Evolutionary conservation across 148 eudicot genomes (phyloP).

Genomic region (Rhododendron simsii): DNA sequence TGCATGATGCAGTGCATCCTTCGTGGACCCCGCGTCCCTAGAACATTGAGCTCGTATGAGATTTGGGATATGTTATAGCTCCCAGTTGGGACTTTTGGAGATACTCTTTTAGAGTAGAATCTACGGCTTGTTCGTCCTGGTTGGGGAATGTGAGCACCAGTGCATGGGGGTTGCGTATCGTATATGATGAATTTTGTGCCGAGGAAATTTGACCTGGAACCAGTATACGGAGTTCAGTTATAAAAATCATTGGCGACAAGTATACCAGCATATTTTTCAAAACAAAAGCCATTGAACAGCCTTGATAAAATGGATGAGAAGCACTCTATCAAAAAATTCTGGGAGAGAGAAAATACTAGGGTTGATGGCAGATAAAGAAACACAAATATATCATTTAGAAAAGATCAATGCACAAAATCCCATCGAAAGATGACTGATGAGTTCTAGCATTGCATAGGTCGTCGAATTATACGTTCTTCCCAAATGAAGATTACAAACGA

Average conservation of each 20-base stretch:
- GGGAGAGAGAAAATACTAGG: not conserved
- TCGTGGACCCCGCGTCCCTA: constrained; percentile 61
- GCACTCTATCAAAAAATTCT: not conserved
- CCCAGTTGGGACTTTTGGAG: constrained; percentile 54
- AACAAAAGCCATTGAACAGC: not conserved
- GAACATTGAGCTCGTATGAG: constrained; percentile 50
- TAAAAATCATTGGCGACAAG: not conserved
- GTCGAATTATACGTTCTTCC: not conserved
- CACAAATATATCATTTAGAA: not conserved
- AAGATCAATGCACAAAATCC: not conserved
- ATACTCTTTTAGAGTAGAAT: constrained; percentile 51
- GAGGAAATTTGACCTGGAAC: constrained; percentile 51
- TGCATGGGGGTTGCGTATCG: constrained; percentile 51
- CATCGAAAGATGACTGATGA: not conserved
- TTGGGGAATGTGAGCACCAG: constrained; percentile 28
- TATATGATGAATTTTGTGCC: constrained; percentile 57
- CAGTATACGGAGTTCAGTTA: not conserved
- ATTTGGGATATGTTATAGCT: constrained; percentile 51
- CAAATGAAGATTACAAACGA: not conserved
- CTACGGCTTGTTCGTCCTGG: constrained; percentile 43
- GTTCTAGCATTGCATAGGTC: not conserved
- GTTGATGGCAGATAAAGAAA: not conserved
- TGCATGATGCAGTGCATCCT: constrained; percentile 57
- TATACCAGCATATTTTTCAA: not conserved
- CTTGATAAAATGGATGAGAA: not conserved